A percentile compares a stretch with the other conserved stretches of the same genome.
phyloP scores from a whole-genome alignment of 2,329 filamentous ascomycete genomes.

The Davidsoniella virescens region DNA sequence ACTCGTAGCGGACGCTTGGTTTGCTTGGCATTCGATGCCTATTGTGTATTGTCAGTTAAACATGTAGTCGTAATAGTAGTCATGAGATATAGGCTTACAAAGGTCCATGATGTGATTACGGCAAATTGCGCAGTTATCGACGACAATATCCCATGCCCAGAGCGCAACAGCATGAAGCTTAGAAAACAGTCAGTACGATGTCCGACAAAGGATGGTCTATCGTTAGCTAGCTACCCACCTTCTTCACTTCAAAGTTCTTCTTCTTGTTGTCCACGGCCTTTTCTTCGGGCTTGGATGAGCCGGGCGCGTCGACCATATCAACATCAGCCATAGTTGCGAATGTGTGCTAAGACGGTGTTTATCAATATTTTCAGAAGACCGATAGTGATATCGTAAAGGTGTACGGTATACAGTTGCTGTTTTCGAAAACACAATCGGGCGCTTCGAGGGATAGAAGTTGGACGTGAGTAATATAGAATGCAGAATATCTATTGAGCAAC shows the following conservation, averaged over 20 bases:
- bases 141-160: constrained; percentile 99
- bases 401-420: too few species aligned
- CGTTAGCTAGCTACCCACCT: constrained; percentile 39
- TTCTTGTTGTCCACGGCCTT: constrained; percentile 48
- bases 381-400: too few species aligned
- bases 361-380: too few species aligned
- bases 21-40: constrained; percentile 97
- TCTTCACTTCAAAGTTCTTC: constrained; percentile 98
- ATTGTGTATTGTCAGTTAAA: constrained; percentile 2
- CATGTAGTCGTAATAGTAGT: background rate
- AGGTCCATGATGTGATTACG: constrained; percentile 99
- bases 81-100: constrained; percentile 39
- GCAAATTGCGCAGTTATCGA: constrained; percentile 98
- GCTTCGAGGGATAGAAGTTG: too few species aligned
- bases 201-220: background rate
- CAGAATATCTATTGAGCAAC: too few species aligned
- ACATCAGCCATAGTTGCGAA: constrained; percentile 65
- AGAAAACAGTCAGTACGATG: background rate
- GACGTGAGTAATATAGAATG: too few species aligned
- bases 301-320: constrained; percentile 80
- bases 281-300: constrained; percentile 35
- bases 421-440: too few species aligned
- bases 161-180: constrained; percentile 63
- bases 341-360: background rate
- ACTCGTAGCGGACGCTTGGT: constrained; percentile 90